phyloP scores from a whole-genome alignment of 179 eudicot species.

The Nepenthes alata region DNA sequence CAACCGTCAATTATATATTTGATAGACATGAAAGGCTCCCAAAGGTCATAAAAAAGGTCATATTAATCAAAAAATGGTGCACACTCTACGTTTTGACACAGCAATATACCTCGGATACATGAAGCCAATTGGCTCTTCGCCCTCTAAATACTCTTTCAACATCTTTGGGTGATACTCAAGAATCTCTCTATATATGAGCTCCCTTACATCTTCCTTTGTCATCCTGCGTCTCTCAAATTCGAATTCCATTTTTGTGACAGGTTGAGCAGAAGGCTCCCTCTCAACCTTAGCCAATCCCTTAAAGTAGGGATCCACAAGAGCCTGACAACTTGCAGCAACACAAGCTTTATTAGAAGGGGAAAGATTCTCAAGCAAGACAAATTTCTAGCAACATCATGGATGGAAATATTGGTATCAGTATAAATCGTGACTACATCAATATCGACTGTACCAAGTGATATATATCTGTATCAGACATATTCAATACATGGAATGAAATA shows the following conservation, averaged over 20 bases:
- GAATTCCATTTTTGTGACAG: slow-evolving; percentile 75
- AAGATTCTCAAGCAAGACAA: background rate
- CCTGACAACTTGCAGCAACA: slow-evolving; percentile 25
- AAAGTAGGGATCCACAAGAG: slow-evolving; percentile 84
- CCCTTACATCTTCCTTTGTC: slow-evolving; percentile 75
- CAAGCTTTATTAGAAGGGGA: background rate
- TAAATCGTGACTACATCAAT: too few species aligned
- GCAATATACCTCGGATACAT: slow-evolving; percentile 74
- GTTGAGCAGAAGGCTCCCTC: slow-evolving; percentile 82
- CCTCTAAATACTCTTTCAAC: slow-evolving; percentile 65
- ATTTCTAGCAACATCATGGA: too few species aligned
- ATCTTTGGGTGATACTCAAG: slow-evolving; percentile 82
- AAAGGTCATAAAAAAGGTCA: too few species aligned
- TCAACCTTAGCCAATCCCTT: slow-evolving; percentile 74
- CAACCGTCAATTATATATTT: too few species aligned
- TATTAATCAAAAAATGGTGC: too few species aligned
- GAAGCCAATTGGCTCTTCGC: slow-evolving; percentile 64
- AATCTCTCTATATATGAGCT: slow-evolving; percentile 67
- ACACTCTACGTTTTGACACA: too few species aligned
- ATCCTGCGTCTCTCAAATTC: slow-evolving; percentile 82
- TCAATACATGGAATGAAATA: too few species aligned
- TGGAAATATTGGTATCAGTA: too few species aligned
- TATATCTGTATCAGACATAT: too few species aligned
- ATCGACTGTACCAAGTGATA: too few species aligned
- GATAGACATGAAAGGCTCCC: too few species aligned